Conservation (phyloP, 345 rosid species). For the Aegle marmelos region DNA sequence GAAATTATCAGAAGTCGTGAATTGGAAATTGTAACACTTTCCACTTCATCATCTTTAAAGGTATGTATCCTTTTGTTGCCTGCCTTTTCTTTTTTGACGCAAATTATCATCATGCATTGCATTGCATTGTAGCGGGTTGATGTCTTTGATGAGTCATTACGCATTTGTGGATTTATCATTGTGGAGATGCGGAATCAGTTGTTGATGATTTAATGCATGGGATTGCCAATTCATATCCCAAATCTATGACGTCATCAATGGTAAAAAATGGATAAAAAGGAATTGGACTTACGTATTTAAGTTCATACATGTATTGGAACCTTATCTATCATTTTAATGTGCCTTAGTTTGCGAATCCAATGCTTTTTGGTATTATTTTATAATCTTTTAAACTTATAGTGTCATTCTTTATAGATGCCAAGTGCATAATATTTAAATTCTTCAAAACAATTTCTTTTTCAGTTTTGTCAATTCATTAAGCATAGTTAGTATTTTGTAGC, state of each 20-base stretch:
- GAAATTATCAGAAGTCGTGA: conserved; percentile 51
- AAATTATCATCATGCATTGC: neutral
- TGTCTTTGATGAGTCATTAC: neutral
- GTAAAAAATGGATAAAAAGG: neutral
- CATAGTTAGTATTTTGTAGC: neutral
- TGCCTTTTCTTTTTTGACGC: neutral
- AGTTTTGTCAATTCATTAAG: neutral
- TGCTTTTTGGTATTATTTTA: too few relatives aligned
- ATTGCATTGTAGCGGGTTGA: neutral
- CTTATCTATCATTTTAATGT: neutral
- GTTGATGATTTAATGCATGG: neutral
- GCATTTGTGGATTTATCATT: neutral
- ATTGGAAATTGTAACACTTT: conserved; percentile 81
- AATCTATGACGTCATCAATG: too few relatives aligned
- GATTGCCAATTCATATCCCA: too few relatives aligned
- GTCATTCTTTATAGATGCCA: too few relatives aligned
- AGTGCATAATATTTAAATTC: too few relatives aligned
- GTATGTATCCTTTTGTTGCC: conserved; percentile 26
- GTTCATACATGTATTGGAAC: neutral
- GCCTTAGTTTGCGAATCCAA: neutral
- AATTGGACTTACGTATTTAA: neutral
- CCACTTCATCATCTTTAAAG: conserved; percentile 69
- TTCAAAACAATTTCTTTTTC: neutral
- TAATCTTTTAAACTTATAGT: too few relatives aligned
- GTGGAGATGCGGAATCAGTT: neutral